A percentile compares a stretch with the other conserved stretches of the same genome.
Conservation (phyloP, 1,284 basidiomycete genomes). For the Naganishia albida region DNA sequence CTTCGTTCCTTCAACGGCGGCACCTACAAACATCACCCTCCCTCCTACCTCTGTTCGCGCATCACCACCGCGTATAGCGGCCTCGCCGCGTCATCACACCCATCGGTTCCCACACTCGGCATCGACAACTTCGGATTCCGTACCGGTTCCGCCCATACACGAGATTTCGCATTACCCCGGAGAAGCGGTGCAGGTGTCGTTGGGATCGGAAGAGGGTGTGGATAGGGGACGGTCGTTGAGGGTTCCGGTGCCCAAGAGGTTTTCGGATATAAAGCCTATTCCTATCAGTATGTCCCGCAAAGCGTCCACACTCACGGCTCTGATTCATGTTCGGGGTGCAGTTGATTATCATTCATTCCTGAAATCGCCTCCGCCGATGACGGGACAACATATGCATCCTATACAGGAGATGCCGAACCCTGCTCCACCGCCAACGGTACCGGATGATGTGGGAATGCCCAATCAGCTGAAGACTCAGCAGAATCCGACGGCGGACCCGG, state of each 20-base stretch:
- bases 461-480: too few relatives aligned
- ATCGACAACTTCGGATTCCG: not conserved
- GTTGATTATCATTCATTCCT: conserved; percentile 31
- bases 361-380: not conserved
- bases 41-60: not conserved
- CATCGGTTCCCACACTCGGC: conserved; percentile 27
- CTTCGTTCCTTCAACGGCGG: not conserved
- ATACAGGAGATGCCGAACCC: conserved; percentile 21
- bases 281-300: conserved; percentile 29
- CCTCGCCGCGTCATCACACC: conserved; percentile 15
- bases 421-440: not conserved
- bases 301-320: too few relatives aligned
- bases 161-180: not conserved
- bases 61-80: not conserved
- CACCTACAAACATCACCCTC: conserved; percentile 2
- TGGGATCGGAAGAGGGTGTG: not conserved
- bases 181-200: not conserved
- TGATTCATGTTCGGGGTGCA: not conserved
- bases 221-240: too few relatives aligned
- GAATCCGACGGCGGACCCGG: not conserved
- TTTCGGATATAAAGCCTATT: conserved; percentile 24
- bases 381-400: not conserved
- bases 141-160: not conserved
- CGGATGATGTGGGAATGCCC: not conserved
- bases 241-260: conserved; percentile 1